phyloP scores from a whole-genome alignment of 2,329 filamentous ascomycete species.

The Juglanconis sp. region DNA sequence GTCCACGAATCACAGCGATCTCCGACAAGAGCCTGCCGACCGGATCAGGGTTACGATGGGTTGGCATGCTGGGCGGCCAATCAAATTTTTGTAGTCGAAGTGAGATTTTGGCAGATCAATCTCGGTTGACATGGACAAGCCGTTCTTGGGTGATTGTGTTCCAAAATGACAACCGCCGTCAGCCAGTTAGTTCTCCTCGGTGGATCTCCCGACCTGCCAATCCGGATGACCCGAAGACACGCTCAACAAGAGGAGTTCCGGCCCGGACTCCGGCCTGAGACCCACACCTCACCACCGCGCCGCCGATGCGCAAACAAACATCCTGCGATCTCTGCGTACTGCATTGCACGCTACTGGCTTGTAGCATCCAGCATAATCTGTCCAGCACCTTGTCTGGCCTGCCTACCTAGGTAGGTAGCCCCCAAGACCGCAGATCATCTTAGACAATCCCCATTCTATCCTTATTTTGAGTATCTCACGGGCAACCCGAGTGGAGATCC shows the following conservation, averaged over 20 bases:
- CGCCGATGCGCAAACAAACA: neutral
- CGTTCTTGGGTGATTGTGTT: too few species aligned
- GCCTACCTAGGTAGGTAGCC: too few species aligned
- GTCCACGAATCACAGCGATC: conserved; percentile 2
- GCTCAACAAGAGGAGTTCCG: conserved; percentile 5
- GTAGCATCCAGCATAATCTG: too few species aligned
- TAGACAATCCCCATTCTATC: too few species aligned
- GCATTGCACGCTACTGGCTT: too few species aligned
- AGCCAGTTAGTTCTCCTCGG: neutral
- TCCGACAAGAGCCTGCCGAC: neutral
- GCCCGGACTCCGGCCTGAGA: conserved; percentile 9
- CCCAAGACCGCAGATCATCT: too few species aligned
- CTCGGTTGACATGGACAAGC: too few species aligned
- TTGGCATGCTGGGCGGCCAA: too few species aligned
- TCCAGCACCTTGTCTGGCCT: neutral
- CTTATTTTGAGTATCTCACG: too few species aligned
- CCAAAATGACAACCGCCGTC: neutral
- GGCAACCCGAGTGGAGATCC: too few species aligned
- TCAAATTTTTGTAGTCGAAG: too few species aligned
- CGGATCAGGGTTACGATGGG: neutral
- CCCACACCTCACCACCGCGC: neutral
- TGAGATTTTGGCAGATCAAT: too few species aligned
- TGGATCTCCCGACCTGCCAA: conserved; percentile 2
- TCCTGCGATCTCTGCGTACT: neutral
- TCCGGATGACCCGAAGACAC: neutral